Evolutionary conservation across 768 basidiomycete species (phyloP), one percentile per base, ranked within the genome.

Genomic region (Mycena polygramma): DNA sequence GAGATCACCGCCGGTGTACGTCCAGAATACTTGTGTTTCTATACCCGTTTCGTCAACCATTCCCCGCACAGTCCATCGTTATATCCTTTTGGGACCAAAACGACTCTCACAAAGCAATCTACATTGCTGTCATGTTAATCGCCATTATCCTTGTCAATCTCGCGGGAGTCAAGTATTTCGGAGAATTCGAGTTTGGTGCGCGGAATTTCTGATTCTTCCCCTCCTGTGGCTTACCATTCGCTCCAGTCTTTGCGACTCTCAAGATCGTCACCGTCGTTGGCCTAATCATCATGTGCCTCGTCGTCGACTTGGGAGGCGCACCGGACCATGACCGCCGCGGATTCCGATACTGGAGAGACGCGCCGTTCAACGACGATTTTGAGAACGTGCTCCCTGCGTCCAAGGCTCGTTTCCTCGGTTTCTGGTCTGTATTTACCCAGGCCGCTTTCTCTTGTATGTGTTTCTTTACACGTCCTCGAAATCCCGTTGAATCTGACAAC

Each of bases 281-380:
- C 57, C 70, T 82, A 39, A 81, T 81, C 48, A 79, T 89, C 72
- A 79, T 86, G 70, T 85, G 84, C 65, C 80, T 88, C 73, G 80
- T 88, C 71, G 79, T 89, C 63, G 84, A 85, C 70, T 78, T 85
- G 35, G 87, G 88, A 57, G 84, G 85, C 35, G 86, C 83, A 22
- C 85, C 85, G 22, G 78, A 79, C 70, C 75, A 79, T 71, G 77
- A 79, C 73, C 80, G 76, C 63, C 78, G 79, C 63, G 81, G 83
- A 24, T 81, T 81, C 73, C 78, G 81, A 19, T 83, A 81, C 79
- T 87, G 85, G 85, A 75, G 66, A 26, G 78, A 71, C 51, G 66
- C 66, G 26, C 77, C 54, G n/a, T 76, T 75, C 66, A 70, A 73
- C 72, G 76, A 63, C 74, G 69, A 63, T 39, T 75, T 77, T 39